phyloP scores from a whole-genome alignment of 2,329 filamentous ascomycete species.

The Fusarium transvaalense region DNA sequence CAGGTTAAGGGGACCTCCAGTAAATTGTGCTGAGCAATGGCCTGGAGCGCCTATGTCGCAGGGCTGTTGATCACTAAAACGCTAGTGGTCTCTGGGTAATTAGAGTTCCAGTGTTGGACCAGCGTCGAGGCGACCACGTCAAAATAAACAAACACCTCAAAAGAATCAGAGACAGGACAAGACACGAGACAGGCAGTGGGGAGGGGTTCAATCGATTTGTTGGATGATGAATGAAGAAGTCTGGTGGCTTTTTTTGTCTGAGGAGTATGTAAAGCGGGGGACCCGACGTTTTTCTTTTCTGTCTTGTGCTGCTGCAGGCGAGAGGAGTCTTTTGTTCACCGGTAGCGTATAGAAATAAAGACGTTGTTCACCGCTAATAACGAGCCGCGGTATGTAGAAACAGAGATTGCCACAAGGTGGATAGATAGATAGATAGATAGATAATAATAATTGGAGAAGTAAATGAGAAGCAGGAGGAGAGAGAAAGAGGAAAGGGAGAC shows the following conservation, averaged over 20 bases:
- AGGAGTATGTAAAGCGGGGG: slow-evolving; percentile 13
- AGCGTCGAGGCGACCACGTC: slow-evolving; percentile 28
- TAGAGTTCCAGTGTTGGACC: slow-evolving; percentile 13
- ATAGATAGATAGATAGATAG: no score
- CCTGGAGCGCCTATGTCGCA: slow-evolving; percentile 11
- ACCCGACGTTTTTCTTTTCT: slow-evolving; percentile 18
- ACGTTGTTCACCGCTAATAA: slow-evolving; percentile 15
- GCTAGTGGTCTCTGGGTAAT: slow-evolving; percentile 30
- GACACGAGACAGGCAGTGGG: slow-evolving; percentile 28
- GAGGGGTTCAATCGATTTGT: slow-evolving; percentile 12
- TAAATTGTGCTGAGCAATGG: slow-evolving; percentile 6
- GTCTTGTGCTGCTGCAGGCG: slow-evolving; percentile 20
- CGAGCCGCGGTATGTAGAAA: slow-evolving; percentile 3
- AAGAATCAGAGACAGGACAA: slow-evolving; percentile 19
- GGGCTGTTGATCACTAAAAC: slow-evolving; percentile 29
- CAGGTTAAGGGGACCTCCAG: slow-evolving; percentile 37
- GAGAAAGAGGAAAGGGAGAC: slow-evolving; percentile 18
- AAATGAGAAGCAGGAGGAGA: slow-evolving; percentile 19
- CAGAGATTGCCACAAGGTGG: slow-evolving; percentile 21
- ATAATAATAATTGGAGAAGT: slow-evolving; percentile 18
- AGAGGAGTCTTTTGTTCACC: slow-evolving; percentile 12
- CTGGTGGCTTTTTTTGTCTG: slow-evolving; percentile 18
- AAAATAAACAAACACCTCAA: slow-evolving; percentile 37
- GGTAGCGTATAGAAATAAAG: slow-evolving; percentile 9
- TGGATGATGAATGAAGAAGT: slow-evolving; percentile 27